Percentiles rank a stretch among this genome's conserved stretches.
phyloP scores from a whole-genome alignment of 257 asterid species.

The Solanum tacnaense region DNA sequence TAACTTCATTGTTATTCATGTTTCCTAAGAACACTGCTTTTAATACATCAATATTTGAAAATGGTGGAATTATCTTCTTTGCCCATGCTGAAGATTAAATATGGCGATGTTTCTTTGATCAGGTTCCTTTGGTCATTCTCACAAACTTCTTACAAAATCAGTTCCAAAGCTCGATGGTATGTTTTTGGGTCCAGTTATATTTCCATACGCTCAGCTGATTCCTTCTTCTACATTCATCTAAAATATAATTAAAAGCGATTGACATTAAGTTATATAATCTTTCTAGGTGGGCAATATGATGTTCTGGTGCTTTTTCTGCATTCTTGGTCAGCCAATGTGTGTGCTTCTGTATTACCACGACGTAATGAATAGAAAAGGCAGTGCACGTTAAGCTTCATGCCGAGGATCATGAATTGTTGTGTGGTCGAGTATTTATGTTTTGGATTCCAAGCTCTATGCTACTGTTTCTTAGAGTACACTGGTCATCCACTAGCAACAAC shows the following conservation, averaged over 20 bases:
- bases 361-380: constrained; percentile 59
- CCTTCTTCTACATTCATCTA: background rate
- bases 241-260: background rate
- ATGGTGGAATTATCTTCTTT: background rate
- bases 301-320: constrained; percentile 90
- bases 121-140: constrained; percentile 87
- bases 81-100: background rate
- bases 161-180: constrained; percentile 85
- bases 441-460: background rate
- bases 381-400: background rate
- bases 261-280: background rate
- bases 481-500: background rate
- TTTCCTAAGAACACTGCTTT: background rate
- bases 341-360: constrained; percentile 89
- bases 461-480: background rate
- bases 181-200: background rate
- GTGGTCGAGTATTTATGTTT: background rate
- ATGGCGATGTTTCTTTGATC: constrained; percentile 10
- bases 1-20: background rate
- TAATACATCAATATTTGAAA: background rate
- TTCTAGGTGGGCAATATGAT: constrained; percentile 92
- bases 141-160: constrained; percentile 74
- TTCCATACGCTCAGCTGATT: background rate
- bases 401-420: background rate
- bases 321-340: constrained; percentile 92